Evolutionary conservation across 164 flowering plant genomes (phyloP), one percentile per base, ranked within the genome.

Genomic region (Saururus chinensis): DNA sequence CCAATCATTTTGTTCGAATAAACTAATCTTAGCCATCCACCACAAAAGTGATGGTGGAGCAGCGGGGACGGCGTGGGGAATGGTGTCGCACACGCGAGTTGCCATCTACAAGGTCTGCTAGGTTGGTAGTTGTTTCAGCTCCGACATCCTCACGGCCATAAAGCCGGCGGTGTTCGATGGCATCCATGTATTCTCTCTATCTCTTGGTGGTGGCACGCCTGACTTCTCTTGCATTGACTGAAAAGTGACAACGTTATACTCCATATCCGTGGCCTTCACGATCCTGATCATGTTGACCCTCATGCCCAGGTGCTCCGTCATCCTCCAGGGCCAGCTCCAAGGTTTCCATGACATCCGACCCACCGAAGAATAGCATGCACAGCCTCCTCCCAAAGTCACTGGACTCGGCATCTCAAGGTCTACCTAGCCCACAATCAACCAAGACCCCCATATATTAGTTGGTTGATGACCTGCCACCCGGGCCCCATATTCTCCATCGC

Each of bases 41-140:
- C n/a, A n/a, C n/a, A n/a, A n/a, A n/a, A n/a, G n/a, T n/a, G n/a
- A n/a, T n/a, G n/a, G n/a, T n/a, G n/a, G n/a, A n/a, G 98, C 97
- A 0, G 4, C 71, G 0, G 98, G 97, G n/a, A 83, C 79, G 17
- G 98, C 98, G 1, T 81, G 89, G 0, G 98, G 98, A 22, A 90
- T 88, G 96, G 96, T 96, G 1, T 6, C 80, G 1, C 72, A 70
- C 0, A 97, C 97, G 12, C 75, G 97, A 25, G 60, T 90, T 2
- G 97, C 98, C 1, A 72, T 68, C 0, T 92, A 92, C 69, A 92
- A 92, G 72, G 88, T 82, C 21, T 92, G 98, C 67, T 92, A 96
- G 98, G 37, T 57, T 0, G 86, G 88, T 1, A 96, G 98, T 9
- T 92, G 98, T 60, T 76, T 84, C 59, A 65, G 86, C 67, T 52